phyloP scores from a whole-genome alignment of 2,329 filamentous ascomycete species.

The Ilyonectria sp. region DNA sequence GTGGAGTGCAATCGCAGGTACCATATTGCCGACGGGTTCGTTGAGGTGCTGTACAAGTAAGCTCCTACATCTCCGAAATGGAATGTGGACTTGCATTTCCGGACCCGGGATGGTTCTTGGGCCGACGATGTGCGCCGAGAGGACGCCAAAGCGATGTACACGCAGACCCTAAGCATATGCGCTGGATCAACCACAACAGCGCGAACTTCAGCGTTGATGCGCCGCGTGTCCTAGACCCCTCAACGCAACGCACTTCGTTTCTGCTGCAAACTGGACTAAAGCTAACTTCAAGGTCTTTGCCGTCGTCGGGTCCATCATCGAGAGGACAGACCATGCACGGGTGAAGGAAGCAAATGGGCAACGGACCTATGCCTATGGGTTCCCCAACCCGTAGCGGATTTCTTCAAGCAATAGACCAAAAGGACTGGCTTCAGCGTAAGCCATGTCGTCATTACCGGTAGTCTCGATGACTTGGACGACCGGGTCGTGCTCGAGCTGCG shows the following conservation, averaged over 20 bases:
- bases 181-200: constrained; percentile 1
- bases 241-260: constrained; percentile 20
- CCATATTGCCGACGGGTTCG: not conserved
- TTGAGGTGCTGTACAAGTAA: not conserved
- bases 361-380: not conserved
- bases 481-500: too few species aligned
- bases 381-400: too few species aligned
- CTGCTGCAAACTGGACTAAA: not conserved
- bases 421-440: too few species aligned
- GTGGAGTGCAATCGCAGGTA: not conserved
- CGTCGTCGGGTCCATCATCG: not conserved
- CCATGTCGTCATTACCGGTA: too few species aligned
- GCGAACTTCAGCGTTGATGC: constrained; percentile 23
- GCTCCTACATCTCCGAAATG: not conserved
- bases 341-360: too few species aligned
- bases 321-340: too few species aligned
- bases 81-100: not conserved
- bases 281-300: not conserved
- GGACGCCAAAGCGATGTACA: not conserved
- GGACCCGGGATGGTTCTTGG: not conserved
- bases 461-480: too few species aligned
- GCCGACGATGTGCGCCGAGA: not conserved
- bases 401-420: too few species aligned
- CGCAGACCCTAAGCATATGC: not conserved
- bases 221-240: constrained; percentile 25